Evolutionary conservation across 2,329 filamentous ascomycete species (phyloP).

Genomic region (Curvularia lunata): DNA sequence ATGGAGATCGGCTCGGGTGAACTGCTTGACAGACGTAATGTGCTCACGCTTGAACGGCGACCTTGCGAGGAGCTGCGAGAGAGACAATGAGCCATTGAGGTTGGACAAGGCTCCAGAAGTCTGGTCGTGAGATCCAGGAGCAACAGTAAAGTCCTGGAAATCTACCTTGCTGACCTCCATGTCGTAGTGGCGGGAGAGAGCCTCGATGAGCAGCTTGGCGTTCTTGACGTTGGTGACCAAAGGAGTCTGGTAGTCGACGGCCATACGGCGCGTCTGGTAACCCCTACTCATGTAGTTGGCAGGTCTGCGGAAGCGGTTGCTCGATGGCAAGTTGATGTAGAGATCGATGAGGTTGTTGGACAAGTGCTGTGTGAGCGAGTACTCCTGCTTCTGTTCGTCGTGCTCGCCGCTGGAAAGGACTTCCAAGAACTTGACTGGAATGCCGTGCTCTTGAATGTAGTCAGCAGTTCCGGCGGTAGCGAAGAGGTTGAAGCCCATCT

Average conservation of each 20-base stretch:
- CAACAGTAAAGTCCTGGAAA: conserved; percentile 77
- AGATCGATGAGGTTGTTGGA: conserved; percentile 97
- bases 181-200: conserved; percentile 86
- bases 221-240: conserved; percentile 99
- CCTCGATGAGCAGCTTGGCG: conserved; percentile 95
- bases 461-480: conserved; percentile 96
- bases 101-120: conserved; percentile 54
- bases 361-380: conserved; percentile 94
- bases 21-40: conserved; percentile 90
- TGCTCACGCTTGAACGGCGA: conserved; percentile 90
- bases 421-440: conserved; percentile 93
- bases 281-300: conserved; percentile 99
- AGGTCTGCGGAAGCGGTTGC: conserved; percentile 93
- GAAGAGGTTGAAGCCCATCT: conserved; percentile 93
- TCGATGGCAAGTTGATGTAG: conserved; percentile 99
- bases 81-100: conserved; percentile 62
- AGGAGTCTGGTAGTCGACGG: conserved; percentile 95
- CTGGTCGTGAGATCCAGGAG: conserved; percentile 43
- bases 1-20: conserved; percentile 85
- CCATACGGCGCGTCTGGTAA: conserved; percentile 96
- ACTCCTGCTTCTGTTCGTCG: conserved; percentile 89
- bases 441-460: conserved; percentile 90
- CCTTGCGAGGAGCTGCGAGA: conserved; percentile 75
- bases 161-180: conserved; percentile 83
- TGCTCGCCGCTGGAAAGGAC: conserved; percentile 68